These are phyloP conservation scores for Nakazawaea holstii DNA, from an alignment of 805 yeast genomes.

Conservation along the genomic window DNA sequence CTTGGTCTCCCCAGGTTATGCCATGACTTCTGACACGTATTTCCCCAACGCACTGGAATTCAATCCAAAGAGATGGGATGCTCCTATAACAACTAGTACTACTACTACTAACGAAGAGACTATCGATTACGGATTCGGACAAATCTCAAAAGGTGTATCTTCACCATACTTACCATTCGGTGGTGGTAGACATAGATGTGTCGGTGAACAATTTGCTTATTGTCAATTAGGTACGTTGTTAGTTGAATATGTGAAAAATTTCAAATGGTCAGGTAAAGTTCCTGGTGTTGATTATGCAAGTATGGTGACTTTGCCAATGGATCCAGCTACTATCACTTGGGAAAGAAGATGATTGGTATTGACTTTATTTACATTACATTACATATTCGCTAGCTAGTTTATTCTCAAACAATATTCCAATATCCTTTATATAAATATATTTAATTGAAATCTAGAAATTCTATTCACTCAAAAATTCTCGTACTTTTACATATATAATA, in stretches of 20 bases:
- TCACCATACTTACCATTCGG: constrained; percentile 98
- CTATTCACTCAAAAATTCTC: too few species aligned
- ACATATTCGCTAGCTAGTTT: background rate
- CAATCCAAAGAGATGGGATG: constrained; percentile 87
- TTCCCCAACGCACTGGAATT: constrained; percentile 73
- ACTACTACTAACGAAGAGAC: constrained; percentile 32
- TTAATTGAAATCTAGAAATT: too few species aligned
- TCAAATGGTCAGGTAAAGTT: constrained; percentile 68
- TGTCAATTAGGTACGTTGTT: constrained; percentile 86
- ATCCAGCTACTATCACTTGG: constrained; percentile 70
- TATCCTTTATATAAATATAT: too few species aligned
- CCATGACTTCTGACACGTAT: constrained; percentile 69
- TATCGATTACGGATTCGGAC: constrained; percentile 96
- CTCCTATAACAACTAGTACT: constrained; percentile 13
- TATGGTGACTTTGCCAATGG: constrained; percentile 88
- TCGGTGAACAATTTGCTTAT: constrained; percentile 97
- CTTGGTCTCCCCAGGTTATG: constrained; percentile 89
- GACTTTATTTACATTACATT: background rate
- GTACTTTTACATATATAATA: too few species aligned
- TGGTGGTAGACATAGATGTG: constrained; percentile 99
- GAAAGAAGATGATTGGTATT: constrained; percentile 31
- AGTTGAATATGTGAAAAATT: constrained; percentile 65
- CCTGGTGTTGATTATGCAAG: constrained; percentile 77
- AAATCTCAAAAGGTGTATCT: constrained; percentile 90
- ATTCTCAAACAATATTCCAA: background rate